Evolutionary conservation across 2,329 filamentous ascomycete genomes (phyloP).

Genomic region (Colletotrichum musae): DNA sequence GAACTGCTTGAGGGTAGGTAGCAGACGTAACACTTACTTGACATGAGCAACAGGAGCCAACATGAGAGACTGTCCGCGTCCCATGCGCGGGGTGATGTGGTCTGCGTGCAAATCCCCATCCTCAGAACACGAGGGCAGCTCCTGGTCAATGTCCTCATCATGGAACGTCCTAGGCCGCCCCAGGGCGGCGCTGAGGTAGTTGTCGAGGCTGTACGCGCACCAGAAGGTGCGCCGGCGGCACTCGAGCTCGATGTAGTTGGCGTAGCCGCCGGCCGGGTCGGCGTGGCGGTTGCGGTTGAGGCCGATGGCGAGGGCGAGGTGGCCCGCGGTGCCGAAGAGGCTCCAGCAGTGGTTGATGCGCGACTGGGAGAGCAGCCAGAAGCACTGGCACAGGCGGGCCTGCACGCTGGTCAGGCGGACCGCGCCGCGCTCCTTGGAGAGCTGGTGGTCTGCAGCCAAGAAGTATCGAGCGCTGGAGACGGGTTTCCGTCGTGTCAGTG

Average conservation of each 20-base stretch:
- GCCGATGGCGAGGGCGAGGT: constrained; percentile 56
- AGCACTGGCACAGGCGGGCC: constrained; percentile 58
- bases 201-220: constrained; percentile 75
- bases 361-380: constrained; percentile 60
- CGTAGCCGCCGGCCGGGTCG: constrained; percentile 42
- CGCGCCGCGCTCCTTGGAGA: constrained; percentile 55
- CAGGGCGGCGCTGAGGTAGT: constrained; percentile 74
- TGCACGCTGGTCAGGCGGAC: constrained; percentile 57
- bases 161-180: constrained; percentile 74
- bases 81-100: constrained; percentile 34
- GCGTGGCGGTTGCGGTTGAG: constrained; percentile 53
- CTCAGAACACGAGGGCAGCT: constrained; percentile 68
- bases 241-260: constrained; percentile 54
- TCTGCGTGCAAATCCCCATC: constrained; percentile 53
- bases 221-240: constrained; percentile 68
- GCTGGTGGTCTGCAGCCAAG: constrained; percentile 54
- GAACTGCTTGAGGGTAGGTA: background rate
- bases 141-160: constrained; percentile 76
- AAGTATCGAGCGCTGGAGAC: constrained; percentile 48
- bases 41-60: constrained; percentile 53
- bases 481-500: constrained; percentile 8
- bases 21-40: constrained; percentile 45
- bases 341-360: constrained; percentile 64
- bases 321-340: constrained; percentile 58
- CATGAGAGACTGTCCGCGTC: constrained; percentile 48